Conservation (phyloP, 441 rosid genomes). For the Erodium chrysanthum region DNA sequence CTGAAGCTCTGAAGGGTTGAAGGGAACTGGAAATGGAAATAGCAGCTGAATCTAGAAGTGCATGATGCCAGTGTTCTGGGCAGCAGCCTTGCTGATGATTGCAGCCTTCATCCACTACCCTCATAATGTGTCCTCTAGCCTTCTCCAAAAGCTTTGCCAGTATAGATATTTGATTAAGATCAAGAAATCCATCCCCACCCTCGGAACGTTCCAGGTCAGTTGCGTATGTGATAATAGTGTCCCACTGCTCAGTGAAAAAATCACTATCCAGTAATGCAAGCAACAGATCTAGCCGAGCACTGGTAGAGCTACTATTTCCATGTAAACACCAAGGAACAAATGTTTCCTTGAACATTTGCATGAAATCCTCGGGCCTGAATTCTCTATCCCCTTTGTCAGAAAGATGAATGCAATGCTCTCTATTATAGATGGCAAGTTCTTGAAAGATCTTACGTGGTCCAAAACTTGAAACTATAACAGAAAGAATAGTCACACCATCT, state of each 20-base stretch:
- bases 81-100: conserved; percentile 31
- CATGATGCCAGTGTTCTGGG: conserved; percentile 64
- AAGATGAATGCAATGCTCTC: conserved; percentile 21
- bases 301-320: conserved; percentile 36
- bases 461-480: conserved; percentile 60
- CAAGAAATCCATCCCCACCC: conserved; percentile 23
- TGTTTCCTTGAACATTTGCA: conserved; percentile 48
- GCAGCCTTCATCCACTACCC: conserved; percentile 32
- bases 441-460: conserved; percentile 56
- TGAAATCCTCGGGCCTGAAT: conserved; percentile 36
- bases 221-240: conserved; percentile 47
- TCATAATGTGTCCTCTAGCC: conserved; percentile 47
- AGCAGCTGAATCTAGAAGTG: conserved; percentile 70
- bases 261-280: conserved; percentile 72
- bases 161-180: conserved; percentile 29
- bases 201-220: conserved; percentile 32
- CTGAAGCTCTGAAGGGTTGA: conserved; percentile 34
- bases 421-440: conserved; percentile 27
- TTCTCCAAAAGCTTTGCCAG: conserved; percentile 60
- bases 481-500: conserved; percentile 61
- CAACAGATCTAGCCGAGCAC: conserved; percentile 63
- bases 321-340: conserved; percentile 83
- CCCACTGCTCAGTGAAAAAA: conserved; percentile 69
- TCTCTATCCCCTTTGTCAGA: conserved; percentile 30
- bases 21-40: conserved; percentile 40